These are phyloP conservation scores for Backusella luteola DNA, from an alignment of 192 early-diverging fungal species.

Conservation along the genomic window DNA sequence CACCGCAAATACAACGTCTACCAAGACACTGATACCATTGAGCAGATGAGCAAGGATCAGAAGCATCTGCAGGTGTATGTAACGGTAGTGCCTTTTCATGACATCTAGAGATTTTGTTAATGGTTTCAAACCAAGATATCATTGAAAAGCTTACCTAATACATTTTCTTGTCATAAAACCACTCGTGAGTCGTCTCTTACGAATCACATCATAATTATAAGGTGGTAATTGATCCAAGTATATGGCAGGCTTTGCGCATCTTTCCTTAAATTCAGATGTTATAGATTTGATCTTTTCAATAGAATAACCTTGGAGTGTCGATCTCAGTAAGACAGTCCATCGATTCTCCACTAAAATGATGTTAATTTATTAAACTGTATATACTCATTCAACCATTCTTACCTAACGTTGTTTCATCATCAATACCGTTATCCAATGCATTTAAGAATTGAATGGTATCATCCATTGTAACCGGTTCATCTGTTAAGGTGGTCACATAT, in stretches of 20 bases:
- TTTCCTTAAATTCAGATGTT: constrained; percentile 12
- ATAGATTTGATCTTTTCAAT: neutral
- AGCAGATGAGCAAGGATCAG: constrained; percentile 3
- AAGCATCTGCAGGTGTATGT: neutral
- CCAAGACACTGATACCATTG: constrained; percentile 21
- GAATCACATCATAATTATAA: constrained; percentile 4
- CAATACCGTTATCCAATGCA: constrained; percentile 10
- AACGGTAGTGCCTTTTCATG: constrained; percentile 11
- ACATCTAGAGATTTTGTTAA: constrained; percentile 1
- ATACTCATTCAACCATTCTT: neutral
- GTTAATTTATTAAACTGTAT: too few relatives aligned
- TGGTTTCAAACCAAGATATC: neutral
- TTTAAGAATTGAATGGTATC: constrained; percentile 25
- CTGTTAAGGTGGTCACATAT: constrained; percentile 6
- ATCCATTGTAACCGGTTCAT: constrained; percentile 20
- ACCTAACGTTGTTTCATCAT: neutral
- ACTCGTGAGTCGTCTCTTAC: neutral
- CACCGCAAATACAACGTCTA: constrained; percentile 24
- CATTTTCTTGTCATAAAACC: neutral
- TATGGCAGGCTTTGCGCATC: constrained; percentile 12
- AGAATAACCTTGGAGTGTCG: neutral
- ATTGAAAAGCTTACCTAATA: neutral
- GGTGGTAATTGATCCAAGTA: neutral
- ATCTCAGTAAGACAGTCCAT: constrained; percentile 8
- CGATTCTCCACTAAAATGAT: neutral